Percentiles rank a stretch among this genome's conserved stretches.
These are phyloP conservation scores for Fragaria iinumae DNA, from an alignment of 306 rosid genomes.

Conservation along the genomic window DNA sequence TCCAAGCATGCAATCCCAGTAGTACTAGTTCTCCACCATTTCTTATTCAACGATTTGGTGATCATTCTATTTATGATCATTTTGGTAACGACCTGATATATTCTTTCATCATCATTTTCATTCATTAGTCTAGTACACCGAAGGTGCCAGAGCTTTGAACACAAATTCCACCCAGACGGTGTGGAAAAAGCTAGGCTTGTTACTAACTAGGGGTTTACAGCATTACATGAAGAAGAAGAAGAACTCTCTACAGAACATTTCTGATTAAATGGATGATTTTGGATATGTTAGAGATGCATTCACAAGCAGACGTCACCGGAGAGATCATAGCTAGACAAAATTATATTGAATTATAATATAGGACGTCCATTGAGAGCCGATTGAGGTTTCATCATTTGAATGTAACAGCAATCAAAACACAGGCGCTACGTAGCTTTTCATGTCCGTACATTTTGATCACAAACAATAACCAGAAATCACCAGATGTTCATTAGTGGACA, in stretches of 20 bases:
- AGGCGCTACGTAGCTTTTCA: no score
- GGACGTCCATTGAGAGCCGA: no score
- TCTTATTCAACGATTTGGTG: constrained; percentile 25
- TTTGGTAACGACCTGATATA: background rate
- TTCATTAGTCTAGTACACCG: background rate
- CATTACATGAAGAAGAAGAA: background rate
- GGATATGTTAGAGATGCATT: background rate
- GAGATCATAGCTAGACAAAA: background rate
- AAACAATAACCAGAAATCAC: no score
- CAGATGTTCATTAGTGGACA: no score
- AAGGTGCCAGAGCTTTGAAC: background rate
- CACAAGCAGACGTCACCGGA: background rate
- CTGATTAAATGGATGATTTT: background rate
- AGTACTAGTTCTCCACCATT: constrained; percentile 10
- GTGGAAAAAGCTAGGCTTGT: background rate
- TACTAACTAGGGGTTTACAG: background rate
- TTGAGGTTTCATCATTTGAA: background rate
- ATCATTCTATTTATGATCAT: constrained; percentile 11
- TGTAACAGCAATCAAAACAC: no score
- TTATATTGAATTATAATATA: no score
- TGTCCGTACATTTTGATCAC: no score
- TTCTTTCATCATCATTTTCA: background rate
- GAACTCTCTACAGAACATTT: background rate
- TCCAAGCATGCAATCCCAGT: background rate
- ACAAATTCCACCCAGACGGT: background rate